phyloP scores from a whole-genome alignment of 345 rosid species.

The Populus tremula region DNA sequence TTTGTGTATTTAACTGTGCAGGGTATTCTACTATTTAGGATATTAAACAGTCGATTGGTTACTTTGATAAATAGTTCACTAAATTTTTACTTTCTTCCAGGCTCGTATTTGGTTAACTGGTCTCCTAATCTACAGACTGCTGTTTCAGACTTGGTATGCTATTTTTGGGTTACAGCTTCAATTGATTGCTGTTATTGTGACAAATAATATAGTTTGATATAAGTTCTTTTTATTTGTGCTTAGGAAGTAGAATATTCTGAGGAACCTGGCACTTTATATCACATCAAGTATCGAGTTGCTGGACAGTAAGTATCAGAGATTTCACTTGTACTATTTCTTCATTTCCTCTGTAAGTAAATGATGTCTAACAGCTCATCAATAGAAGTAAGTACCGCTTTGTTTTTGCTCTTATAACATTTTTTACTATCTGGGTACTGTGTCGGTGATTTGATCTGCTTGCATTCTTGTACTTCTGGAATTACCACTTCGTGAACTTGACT shows the following conservation, averaged over 20 bases:
- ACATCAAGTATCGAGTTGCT: slow-evolving; percentile 95
- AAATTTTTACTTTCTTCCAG: slow-evolving; percentile 40
- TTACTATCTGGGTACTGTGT: neutral
- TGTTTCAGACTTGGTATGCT: slow-evolving; percentile 89
- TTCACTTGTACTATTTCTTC: too few species aligned
- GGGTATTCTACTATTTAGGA: neutral
- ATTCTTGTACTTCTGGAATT: neutral
- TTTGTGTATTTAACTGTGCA: neutral
- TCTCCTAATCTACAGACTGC: slow-evolving; percentile 98
- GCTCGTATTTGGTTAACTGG: slow-evolving; percentile 99
- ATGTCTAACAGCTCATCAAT: neutral
- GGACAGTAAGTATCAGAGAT: slow-evolving; percentile 68
- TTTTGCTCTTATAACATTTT: neutral
- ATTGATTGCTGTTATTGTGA: slow-evolving; percentile 6
- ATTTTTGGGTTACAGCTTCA: slow-evolving; percentile 21
- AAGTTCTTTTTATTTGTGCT: slow-evolving; percentile 12
- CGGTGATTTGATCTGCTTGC: neutral
- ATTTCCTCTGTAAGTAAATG: neutral
- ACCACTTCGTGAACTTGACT: neutral
- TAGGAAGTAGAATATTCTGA: slow-evolving; percentile 99
- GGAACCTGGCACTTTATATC: slow-evolving; percentile 78
- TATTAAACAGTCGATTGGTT: neutral
- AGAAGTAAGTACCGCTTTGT: too few species aligned
- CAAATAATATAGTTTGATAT: slow-evolving; percentile 6
- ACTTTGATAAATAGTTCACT: slow-evolving; percentile 13